Conservation (phyloP, 164 flowering plant genomes). For the grape (Vitis vinifera) region ASM3070453v1 NC_081817.1:16163001-16163500, state of each 20-base stretch:
- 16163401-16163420: no score
- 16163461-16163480: conserved; percentile 83
- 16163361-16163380: no score
- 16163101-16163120: not conserved
- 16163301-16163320: no score
- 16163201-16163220: conserved; percentile 94
- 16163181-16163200: conserved; percentile 94
- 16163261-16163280: not conserved
- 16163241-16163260: not conserved
- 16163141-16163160: conserved; percentile 94
- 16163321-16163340: no score
- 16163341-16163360: no score
- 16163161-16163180: conserved; percentile 92
- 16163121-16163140: conserved; percentile 73
- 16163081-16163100: not conserved
- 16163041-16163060: no score
- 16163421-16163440: no score
- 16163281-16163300: not conserved
- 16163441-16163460: conserved; percentile 65
- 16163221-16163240: conserved; percentile 48
- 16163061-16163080: not conserved
- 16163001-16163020: no score
- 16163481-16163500: conserved; percentile 67
- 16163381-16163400: no score
- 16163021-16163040: no score